These are phyloP conservation scores for Lasiodiplodia citricola DNA, from an alignment of 2,329 filamentous ascomycete genomes.

Conservation along the genomic window DNA sequence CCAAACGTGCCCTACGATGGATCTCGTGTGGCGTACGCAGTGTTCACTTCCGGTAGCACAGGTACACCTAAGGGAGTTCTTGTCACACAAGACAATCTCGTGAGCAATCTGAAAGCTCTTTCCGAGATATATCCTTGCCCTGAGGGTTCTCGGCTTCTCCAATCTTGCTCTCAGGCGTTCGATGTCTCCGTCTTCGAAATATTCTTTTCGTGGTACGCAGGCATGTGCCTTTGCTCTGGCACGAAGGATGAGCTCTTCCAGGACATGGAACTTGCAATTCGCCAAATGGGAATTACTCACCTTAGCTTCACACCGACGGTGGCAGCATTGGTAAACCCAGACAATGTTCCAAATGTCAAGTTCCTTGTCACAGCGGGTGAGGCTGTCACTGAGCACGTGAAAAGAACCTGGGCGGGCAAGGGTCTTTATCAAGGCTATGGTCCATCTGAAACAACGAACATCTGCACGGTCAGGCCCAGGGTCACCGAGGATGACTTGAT, in stretches of 20 bases:
- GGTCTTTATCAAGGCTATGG: slow-evolving; percentile 83
- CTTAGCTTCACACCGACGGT: slow-evolving; percentile 87
- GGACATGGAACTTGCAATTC: slow-evolving; percentile 72
- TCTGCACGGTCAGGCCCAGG: slow-evolving; percentile 73
- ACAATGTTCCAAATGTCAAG: slow-evolving; percentile 70
- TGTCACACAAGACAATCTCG: slow-evolving; percentile 75
- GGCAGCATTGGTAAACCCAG: slow-evolving; percentile 72
- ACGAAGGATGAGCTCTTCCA: slow-evolving; percentile 75
- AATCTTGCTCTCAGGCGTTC: slow-evolving; percentile 84
- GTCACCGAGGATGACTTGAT: slow-evolving; percentile 65
- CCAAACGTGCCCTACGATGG: slow-evolving; percentile 47
- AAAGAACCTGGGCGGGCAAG: slow-evolving; percentile 68
- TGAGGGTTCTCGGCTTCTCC: slow-evolving; percentile 67
- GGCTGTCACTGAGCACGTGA: slow-evolving; percentile 74
- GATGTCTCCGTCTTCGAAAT: slow-evolving; percentile 91
- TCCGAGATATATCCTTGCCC: slow-evolving; percentile 67
- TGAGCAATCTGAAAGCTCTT: slow-evolving; percentile 75
- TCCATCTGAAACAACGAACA: slow-evolving; percentile 85
- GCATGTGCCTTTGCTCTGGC: slow-evolving; percentile 78
- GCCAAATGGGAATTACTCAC: slow-evolving; percentile 71
- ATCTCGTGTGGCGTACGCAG: slow-evolving; percentile 71
- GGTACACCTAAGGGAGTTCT: slow-evolving; percentile 79
- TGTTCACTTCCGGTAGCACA: slow-evolving; percentile 85
- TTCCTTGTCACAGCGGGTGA: slow-evolving; percentile 85
- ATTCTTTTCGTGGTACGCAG: slow-evolving; percentile 80